phyloP scores from a whole-genome alignment of 2,329 filamentous ascomycete genomes.

The Monascus ruber region DNA sequence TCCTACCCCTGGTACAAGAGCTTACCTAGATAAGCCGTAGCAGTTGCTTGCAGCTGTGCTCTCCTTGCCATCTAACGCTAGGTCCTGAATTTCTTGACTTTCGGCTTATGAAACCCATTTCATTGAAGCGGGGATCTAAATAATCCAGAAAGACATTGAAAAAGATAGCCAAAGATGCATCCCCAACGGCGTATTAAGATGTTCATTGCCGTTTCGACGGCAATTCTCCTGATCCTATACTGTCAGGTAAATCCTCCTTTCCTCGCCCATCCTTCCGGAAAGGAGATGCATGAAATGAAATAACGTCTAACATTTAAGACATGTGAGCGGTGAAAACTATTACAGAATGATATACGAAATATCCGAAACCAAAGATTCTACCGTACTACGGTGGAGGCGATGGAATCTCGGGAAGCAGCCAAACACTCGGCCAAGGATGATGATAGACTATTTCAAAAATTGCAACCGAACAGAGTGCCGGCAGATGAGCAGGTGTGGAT shows the following conservation, averaged over 20 bases:
- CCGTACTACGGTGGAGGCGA: conserved; percentile 42
- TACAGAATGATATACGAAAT: conserved; percentile 28
- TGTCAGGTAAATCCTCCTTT: conserved; percentile 48
- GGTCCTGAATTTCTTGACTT: no score
- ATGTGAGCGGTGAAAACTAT: not conserved
- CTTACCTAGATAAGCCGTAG: no score
- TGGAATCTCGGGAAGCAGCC: conserved; percentile 37
- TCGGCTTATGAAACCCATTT: no score
- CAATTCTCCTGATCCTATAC: conserved; percentile 60
- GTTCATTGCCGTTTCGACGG: conserved; percentile 53
- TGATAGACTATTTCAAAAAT: conserved; percentile 52
- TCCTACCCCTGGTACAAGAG: no score
- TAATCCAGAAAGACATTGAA: not conserved
- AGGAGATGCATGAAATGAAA: not conserved
- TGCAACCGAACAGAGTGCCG: conserved; percentile 56
- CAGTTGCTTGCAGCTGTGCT: no score
- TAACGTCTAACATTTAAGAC: not conserved
- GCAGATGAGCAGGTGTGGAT: conserved; percentile 56
- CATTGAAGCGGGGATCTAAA: not conserved
- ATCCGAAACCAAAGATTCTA: conserved; percentile 41
- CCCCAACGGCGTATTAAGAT: conserved; percentile 59
- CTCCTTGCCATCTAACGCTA: no score
- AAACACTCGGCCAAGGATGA: conserved; percentile 42
- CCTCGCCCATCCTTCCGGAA: not conserved
- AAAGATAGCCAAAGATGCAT: conserved; percentile 42